These are phyloP conservation scores for Colletotrichum aenigma DNA, from an alignment of 2,329 filamentous ascomycete genomes.

Conservation along the genomic window DNA sequence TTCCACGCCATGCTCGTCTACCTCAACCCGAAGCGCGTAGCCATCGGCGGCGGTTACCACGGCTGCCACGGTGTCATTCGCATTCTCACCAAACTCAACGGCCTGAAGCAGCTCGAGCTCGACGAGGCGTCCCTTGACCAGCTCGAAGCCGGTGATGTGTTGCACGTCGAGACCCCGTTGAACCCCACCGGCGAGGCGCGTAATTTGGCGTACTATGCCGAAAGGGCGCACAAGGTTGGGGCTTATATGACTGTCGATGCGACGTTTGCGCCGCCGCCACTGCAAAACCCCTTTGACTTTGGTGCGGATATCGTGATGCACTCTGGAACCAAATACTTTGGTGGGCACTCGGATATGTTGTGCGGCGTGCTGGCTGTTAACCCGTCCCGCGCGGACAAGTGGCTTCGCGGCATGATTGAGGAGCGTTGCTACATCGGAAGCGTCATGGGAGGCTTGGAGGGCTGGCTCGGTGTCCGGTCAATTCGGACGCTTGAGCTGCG, in stretches of 20 bases:
- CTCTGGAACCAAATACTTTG: conserved; percentile 93
- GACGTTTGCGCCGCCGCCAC: conserved; percentile 89
- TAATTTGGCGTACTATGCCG: conserved; percentile 73
- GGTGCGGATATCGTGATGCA: conserved; percentile 92
- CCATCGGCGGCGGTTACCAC: conserved; percentile 88
- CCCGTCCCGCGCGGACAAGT: conserved; percentile 52
- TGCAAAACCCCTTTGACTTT: conserved; percentile 82
- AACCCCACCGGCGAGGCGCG: conserved; percentile 88
- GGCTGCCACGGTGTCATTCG: conserved; percentile 87
- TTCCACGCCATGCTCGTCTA: conserved; percentile 88
- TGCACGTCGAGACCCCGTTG: conserved; percentile 92
- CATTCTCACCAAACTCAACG: conserved; percentile 76
- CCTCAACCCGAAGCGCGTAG: conserved; percentile 81
- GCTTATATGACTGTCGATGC: conserved; percentile 84
- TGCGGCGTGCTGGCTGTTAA: conserved; percentile 80
- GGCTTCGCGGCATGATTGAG: conserved; percentile 62
- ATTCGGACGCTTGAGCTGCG: conserved; percentile 85
- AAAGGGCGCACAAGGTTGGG: conserved; percentile 72
- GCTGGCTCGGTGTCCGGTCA: conserved; percentile 89
- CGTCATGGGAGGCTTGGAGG: conserved; percentile 88
- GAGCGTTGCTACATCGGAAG: conserved; percentile 81
- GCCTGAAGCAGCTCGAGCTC: conserved; percentile 74
- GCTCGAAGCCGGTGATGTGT: conserved; percentile 77
- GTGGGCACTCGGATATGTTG: conserved; percentile 92
- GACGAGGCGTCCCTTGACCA: conserved; percentile 48